A percentile compares a stretch with the other conserved stretches of the same genome.
Conservation (phyloP, 2,329 filamentous ascomycete genomes). For the Penicillium corylophilum region DNA sequence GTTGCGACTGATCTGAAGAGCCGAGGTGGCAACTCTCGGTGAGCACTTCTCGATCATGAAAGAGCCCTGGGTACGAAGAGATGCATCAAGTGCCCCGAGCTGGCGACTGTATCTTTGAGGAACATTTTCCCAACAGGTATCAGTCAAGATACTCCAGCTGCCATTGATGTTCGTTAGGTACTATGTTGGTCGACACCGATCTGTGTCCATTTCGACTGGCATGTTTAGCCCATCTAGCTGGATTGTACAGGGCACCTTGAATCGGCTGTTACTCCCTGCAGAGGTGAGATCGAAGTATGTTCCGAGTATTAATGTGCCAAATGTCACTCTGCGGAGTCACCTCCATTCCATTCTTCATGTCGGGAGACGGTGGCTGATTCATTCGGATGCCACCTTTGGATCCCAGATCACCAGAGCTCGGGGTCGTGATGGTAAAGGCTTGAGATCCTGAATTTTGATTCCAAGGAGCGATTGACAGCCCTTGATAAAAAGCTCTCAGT, state of each 20-base stretch:
- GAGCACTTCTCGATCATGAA: slow-evolving; percentile 43
- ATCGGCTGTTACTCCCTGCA: slow-evolving; percentile 2
- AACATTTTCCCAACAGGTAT: slow-evolving; percentile 26
- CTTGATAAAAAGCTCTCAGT: slow-evolving; percentile 50
- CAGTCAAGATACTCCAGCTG: slow-evolving; percentile 22
- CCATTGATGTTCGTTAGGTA: slow-evolving; percentile 23
- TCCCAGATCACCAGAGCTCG: slow-evolving; percentile 54
- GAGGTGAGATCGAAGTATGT: slow-evolving; percentile 45
- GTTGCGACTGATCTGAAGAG: slow-evolving; percentile 57
- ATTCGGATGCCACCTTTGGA: slow-evolving; percentile 53
- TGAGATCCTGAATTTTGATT: slow-evolving; percentile 22
- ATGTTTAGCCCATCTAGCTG: slow-evolving; percentile 17
- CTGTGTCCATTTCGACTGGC: slow-evolving; percentile 14
- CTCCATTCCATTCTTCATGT: slow-evolving; percentile 51
- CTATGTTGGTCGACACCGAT: slow-evolving; percentile 16
- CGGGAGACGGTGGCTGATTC: slow-evolving; percentile 51
- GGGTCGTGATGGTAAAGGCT: slow-evolving; percentile 51
- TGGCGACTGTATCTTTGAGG: slow-evolving; percentile 47
- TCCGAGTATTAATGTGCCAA: slow-evolving; percentile 45
- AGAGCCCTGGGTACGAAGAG: slow-evolving; percentile 49
- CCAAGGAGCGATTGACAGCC: slow-evolving; percentile 15
- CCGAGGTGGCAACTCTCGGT: slow-evolving; percentile 36
- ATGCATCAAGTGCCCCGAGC: slow-evolving; percentile 54
- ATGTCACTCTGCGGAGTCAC: slow-evolving; percentile 30
- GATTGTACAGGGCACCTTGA: slow-evolving; percentile 13